Evolutionary conservation across 177 flowering plant genomes (phyloP).

Genomic region (Vitis hybrid): DNA sequence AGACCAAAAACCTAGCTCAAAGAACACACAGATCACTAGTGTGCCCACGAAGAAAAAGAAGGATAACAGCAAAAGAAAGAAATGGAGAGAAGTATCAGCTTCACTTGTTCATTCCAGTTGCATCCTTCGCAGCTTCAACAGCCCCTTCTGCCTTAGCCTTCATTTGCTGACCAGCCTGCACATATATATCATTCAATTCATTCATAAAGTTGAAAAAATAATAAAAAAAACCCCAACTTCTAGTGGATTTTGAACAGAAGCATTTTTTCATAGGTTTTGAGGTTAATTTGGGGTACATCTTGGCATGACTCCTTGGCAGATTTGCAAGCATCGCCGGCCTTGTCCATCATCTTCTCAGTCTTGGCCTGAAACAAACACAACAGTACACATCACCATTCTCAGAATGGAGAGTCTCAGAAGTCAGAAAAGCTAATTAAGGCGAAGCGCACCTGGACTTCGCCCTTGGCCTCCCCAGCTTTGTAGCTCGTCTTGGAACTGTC

Average conservation of each 20-base stretch:
- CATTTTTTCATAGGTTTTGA: neutral
- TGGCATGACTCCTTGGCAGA: constrained; percentile 26
- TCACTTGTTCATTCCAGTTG: constrained; percentile 35
- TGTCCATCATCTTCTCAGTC: constrained; percentile 19
- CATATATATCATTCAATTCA: neutral
- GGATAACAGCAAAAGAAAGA: neutral
- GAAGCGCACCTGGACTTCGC: constrained; percentile 32
- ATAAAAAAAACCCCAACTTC: no score
- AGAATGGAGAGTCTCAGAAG: no score
- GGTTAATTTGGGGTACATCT: constrained; percentile 7
- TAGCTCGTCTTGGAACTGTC: constrained; percentile 20
- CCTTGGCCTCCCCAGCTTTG: constrained; percentile 43
- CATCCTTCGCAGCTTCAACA: constrained; percentile 37
- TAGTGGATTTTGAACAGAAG: no score
- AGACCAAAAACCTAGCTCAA: no score
- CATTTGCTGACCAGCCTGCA: constrained; percentile 41
- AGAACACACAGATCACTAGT: no score
- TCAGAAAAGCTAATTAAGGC: no score
- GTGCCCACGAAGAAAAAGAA: neutral
- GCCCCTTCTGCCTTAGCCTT: constrained; percentile 39
- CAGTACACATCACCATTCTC: neutral
- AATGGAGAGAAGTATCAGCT: neutral
- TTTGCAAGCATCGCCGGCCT: constrained; percentile 18
- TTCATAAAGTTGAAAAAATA: neutral
- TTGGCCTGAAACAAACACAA: constrained; percentile 23